phyloP scores from a whole-genome alignment of 164 flowering plant genomes.

The Amborella trichopoda region DNA sequence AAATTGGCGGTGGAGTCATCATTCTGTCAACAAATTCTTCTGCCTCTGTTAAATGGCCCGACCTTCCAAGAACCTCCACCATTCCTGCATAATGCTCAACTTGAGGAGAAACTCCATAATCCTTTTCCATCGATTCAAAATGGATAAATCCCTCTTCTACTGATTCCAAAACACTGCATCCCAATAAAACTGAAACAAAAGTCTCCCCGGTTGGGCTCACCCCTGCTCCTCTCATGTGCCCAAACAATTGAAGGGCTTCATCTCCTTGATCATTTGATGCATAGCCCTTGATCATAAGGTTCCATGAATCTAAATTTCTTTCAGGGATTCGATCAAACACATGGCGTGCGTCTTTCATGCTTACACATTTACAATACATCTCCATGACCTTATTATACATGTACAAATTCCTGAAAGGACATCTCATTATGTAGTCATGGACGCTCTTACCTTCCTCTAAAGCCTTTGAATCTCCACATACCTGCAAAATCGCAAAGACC shows the following conservation, averaged over 20 bases:
- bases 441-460: constrained; percentile 54
- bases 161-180: constrained; percentile 68
- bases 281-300: constrained; percentile 53
- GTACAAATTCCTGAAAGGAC: constrained; percentile 31
- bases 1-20: constrained; percentile 44
- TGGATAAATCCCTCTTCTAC: constrained; percentile 66
- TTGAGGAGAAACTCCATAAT: constrained; percentile 38
- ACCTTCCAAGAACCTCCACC: constrained; percentile 46
- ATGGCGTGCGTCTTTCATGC: constrained; percentile 58
- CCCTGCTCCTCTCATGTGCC: constrained; percentile 49
- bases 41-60: constrained; percentile 57
- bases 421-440: constrained; percentile 53
- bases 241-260: constrained; percentile 66
- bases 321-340: constrained; percentile 69
- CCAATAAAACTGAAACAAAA: constrained; percentile 44
- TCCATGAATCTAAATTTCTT: constrained; percentile 58
- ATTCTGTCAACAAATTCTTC: constrained; percentile 39
- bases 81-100: constrained; percentile 41
- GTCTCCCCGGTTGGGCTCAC: constrained; percentile 39
- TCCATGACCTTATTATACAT: constrained; percentile 45
- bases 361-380: constrained; percentile 54
- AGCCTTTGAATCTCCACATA: constrained; percentile 30
- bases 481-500: constrained; percentile 28
- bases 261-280: constrained; percentile 57
- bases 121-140: constrained; percentile 51